Percentiles rank a stretch among this genome's conserved stretches.
Evolutionary conservation across 2,329 filamentous ascomycete species (phyloP).

Genomic region (Fusarium paranaense): DNA sequence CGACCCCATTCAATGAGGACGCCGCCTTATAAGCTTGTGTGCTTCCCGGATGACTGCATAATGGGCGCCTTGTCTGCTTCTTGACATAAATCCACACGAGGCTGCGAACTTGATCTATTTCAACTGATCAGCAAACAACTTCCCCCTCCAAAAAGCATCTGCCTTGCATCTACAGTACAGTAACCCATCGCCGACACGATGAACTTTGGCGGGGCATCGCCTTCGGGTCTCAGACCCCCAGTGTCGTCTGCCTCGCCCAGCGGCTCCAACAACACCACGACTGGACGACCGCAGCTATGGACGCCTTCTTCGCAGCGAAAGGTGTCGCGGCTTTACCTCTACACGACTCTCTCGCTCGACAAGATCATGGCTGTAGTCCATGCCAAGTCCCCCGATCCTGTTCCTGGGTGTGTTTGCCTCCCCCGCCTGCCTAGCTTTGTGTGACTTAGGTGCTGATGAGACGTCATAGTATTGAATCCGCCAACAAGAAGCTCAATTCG

Average conservation of each 20-base stretch:
- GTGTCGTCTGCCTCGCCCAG: constrained; percentile 45
- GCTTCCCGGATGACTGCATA: constrained; percentile 15
- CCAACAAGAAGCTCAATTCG: constrained; percentile 67
- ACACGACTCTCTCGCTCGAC: constrained; percentile 63
- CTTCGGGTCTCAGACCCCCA: constrained; percentile 29
- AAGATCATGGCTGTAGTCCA: constrained; percentile 63
- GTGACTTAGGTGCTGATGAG: constrained; percentile 9
- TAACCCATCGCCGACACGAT: constrained; percentile 4
- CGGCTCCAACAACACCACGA: constrained; percentile 46
- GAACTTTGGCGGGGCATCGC: constrained; percentile 30
- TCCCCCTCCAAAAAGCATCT: background rate
- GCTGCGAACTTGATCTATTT: constrained; percentile 13
- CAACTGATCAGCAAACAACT: constrained; percentile 9
- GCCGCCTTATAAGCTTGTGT: constrained; percentile 33
- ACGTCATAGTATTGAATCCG: constrained; percentile 63
- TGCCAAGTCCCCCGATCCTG: constrained; percentile 53
- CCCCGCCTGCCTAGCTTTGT: background rate
- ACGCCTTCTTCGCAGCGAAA: constrained; percentile 64
- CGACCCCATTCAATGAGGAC: constrained; percentile 22
- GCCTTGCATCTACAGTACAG: constrained; percentile 3
- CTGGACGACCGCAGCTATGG: constrained; percentile 69
- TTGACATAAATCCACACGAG: constrained; percentile 11
- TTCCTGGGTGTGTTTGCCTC: constrained; percentile 57
- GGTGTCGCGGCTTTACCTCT: constrained; percentile 67
- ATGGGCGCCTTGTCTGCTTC: constrained; percentile 29